These are phyloP conservation scores for Aspergillus cavernicola DNA, from an alignment of 495 filamentous ascomycete species.

Conservation along the genomic window DNA sequence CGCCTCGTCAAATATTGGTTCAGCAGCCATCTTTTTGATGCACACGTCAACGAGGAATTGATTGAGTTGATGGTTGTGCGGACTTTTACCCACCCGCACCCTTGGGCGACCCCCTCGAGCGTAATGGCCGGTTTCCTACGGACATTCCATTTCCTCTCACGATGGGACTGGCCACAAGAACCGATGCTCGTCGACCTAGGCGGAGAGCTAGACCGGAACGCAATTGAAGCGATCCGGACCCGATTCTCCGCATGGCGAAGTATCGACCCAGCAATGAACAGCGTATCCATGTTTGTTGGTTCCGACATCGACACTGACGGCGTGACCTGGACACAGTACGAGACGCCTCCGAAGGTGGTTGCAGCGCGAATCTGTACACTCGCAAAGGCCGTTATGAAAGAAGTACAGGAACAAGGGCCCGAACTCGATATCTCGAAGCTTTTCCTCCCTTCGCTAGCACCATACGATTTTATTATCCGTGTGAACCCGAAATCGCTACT, in stretches of 20 bases:
- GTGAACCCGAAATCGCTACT: constrained; percentile 49
- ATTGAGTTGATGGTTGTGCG: constrained; percentile 75
- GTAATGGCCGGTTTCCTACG: constrained; percentile 79
- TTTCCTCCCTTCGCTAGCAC: constrained; percentile 63
- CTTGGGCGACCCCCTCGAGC: constrained; percentile 74
- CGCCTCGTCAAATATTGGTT: constrained; percentile 93
- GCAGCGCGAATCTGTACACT: constrained; percentile 79
- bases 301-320: constrained; percentile 75
- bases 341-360: constrained; percentile 71
- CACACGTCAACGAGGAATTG: constrained; percentile 72
- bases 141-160: constrained; percentile 68
- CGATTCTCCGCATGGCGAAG: constrained; percentile 73
- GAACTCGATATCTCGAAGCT: constrained; percentile 57
- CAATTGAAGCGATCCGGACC: constrained; percentile 57
- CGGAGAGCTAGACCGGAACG: constrained; percentile 49
- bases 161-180: constrained; percentile 87
- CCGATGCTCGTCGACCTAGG: constrained; percentile 74
- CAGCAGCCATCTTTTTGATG: constrained; percentile 69
- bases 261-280: constrained; percentile 84
- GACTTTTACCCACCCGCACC: constrained; percentile 76
- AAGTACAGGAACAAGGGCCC: constrained; percentile 53
- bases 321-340: constrained; percentile 70
- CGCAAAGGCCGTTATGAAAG: constrained; percentile 64
- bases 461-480: constrained; percentile 83
- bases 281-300: constrained; percentile 74